These are phyloP conservation scores for Cytospora piceae DNA, from an alignment of 2,329 filamentous ascomycete species.

Conservation along the genomic window DNA sequence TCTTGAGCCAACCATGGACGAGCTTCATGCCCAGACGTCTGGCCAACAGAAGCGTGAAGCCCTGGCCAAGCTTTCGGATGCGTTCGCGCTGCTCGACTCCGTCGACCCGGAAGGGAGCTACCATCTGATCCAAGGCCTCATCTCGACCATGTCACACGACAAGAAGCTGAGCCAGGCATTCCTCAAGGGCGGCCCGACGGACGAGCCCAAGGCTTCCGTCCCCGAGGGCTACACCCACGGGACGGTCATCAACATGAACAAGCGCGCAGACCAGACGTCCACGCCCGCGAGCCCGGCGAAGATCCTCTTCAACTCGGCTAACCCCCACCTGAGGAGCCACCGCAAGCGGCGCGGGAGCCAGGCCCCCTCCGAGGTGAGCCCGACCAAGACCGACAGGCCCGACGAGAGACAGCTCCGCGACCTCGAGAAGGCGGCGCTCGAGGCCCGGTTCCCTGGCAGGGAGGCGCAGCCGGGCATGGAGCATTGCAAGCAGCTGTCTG, in stretches of 20 bases:
- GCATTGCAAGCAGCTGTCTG: slow-evolving; percentile 84
- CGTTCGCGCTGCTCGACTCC: slow-evolving; percentile 81
- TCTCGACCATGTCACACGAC: slow-evolving; percentile 74
- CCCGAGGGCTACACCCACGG: slow-evolving; percentile 54
- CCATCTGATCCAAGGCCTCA: slow-evolving; percentile 76
- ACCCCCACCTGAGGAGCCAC: slow-evolving; percentile 83
- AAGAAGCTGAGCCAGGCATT: slow-evolving; percentile 62
- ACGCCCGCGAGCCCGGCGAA: slow-evolving; percentile 55
- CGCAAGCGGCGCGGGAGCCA: slow-evolving; percentile 63
- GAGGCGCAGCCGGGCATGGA: slow-evolving; percentile 76
- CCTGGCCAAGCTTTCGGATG: slow-evolving; percentile 79
- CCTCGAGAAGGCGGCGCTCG: slow-evolving; percentile 51
- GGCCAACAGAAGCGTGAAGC: slow-evolving; percentile 74
- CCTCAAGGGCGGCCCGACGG: slow-evolving; percentile 39
- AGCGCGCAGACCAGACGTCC: slow-evolving; percentile 42
- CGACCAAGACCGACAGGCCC: slow-evolving; percentile 31
- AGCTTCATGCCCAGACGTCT: slow-evolving; percentile 81
- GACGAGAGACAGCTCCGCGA: slow-evolving; percentile 44
- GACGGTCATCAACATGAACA: slow-evolving; percentile 62
- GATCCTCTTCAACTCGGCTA: slow-evolving; percentile 77
- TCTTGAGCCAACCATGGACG: slow-evolving; percentile 80
- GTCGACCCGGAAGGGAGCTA: slow-evolving; percentile 90
- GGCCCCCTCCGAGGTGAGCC: slow-evolving; percentile 36
- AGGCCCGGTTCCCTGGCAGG: slow-evolving; percentile 59
- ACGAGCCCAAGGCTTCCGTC: slow-evolving; percentile 41